Conservation (phyloP, 169 alveolate species). For the Cardiosporidium cionae region DNA sequence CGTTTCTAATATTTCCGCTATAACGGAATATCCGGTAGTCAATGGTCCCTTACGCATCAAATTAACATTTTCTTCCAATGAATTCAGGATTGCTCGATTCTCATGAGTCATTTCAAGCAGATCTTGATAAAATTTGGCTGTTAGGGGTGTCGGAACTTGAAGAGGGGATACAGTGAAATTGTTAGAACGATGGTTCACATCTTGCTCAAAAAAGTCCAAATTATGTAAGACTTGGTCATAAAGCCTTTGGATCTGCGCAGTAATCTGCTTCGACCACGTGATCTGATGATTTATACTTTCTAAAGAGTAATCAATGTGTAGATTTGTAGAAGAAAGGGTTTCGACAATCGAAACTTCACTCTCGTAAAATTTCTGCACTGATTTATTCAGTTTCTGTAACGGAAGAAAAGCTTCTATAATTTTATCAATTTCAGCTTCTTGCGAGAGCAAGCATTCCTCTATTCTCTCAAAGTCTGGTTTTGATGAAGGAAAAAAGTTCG, state of each 20-base stretch:
- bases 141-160: neutral
- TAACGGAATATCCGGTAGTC: too few relatives aligned
- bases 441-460: neutral
- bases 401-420: neutral
- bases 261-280: neutral
- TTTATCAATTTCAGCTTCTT: neutral
- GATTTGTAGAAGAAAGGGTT: neutral
- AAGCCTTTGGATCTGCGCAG: neutral
- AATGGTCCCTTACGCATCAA: too few relatives aligned
- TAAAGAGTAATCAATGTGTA: neutral
- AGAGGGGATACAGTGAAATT: neutral
- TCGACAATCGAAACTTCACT: neutral
- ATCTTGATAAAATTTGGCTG: neutral
- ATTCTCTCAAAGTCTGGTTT: neutral
- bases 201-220: neutral
- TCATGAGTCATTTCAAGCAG: too few relatives aligned
- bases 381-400: neutral
- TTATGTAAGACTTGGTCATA: neutral
- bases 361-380: neutral
- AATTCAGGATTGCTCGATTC: too few relatives aligned
- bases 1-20: too few relatives aligned
- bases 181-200: neutral
- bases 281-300: neutral
- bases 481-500: neutral
- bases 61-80: too few relatives aligned